Base-by-base conservation (phyloP, 179 eudicot genomes). In the Beta lomatogona region DNA sequence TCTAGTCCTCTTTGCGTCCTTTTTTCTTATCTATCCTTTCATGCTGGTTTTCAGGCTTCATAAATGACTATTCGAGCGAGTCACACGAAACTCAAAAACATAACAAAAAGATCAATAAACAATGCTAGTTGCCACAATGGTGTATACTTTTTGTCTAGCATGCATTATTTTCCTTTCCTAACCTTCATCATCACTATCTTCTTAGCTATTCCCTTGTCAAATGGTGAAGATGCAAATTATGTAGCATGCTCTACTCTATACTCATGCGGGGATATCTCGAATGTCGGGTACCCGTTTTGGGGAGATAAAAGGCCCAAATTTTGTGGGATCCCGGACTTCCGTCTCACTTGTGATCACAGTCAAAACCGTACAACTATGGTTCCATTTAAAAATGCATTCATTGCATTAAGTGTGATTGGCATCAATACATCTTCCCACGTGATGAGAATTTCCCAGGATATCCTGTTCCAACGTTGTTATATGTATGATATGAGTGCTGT, bases 201-300 rank as follows among this genome's bases (percentile, higher is more conserved):
- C 31, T 6, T 76, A 53, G 18, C 12, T 41, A n/a, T 69, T 21
- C n/a, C n/a, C n/a, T 70, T 77, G 15, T n/a, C n/a, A n/a, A 22
- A 57, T 52, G 80, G 53, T 12, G 6, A 12, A 13, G 54, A 45
- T 19, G 10, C 63, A 25, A 14, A 80, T 11, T 72, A 72, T 13
- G 5, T 57, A 44, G 44, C 67, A 12, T 80, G 83, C 73, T 71
- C 78, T 5, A 71, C 22, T 8, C 46, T 6, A 13, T 41, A 48
- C 14, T 71, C 78, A 22, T 84, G 86, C 57, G 83, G 86, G n/a
- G 7, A 9, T 19, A 18, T 79, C 36, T n/a, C 4, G 12, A 71
- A 61, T 31, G 9, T 83, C 10, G 64, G 77, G 10, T 80, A 79
- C 66, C 86, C 82, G 0, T 79, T 83, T 77, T 79, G 67, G 80